Conservation (phyloP, 495 filamentous ascomycete species). For the Aeminium ludgeri region DNA sequence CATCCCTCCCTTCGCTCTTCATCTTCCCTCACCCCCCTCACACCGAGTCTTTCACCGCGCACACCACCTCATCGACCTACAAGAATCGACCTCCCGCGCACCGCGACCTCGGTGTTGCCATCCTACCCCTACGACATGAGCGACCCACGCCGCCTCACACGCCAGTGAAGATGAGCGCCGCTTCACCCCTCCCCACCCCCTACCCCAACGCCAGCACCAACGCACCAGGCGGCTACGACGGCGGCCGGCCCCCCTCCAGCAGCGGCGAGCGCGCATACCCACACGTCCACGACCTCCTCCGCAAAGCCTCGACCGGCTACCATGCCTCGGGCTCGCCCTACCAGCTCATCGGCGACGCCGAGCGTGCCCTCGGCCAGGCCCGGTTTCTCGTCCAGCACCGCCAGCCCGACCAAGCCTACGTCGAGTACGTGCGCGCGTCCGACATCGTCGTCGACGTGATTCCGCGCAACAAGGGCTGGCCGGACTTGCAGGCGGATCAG, state of each 20-base stretch:
- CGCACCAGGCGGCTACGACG: not conserved
- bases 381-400: conserved; percentile 18
- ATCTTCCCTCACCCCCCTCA: too few relatives aligned
- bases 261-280: conserved; percentile 3
- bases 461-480: conserved; percentile 53
- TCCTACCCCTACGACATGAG: too few relatives aligned
- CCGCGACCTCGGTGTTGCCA: too few relatives aligned
- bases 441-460: conserved; percentile 60
- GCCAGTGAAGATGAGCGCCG: conserved; percentile 13
- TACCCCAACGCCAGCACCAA: not conserved
- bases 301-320: conserved; percentile 4
- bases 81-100: too few relatives aligned
- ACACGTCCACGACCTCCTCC: conserved; percentile 11
- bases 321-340: conserved; percentile 1
- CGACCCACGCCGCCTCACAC: too few relatives aligned
- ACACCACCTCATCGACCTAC: too few relatives aligned
- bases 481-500: conserved; percentile 30
- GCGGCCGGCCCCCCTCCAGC: not conserved
- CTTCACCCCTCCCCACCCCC: not conserved
- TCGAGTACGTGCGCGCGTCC: conserved; percentile 65
- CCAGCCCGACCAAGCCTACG: conserved; percentile 44
- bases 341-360: conserved; percentile 4
- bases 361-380: conserved; percentile 6
- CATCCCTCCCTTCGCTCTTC: too few relatives aligned
- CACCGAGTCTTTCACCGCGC: too few relatives aligned